Percentiles rank a stretch among this genome's conserved stretches.
Conservation (phyloP, 1,284 basidiomycete genomes). For the Polyporus tsugae region DNA sequence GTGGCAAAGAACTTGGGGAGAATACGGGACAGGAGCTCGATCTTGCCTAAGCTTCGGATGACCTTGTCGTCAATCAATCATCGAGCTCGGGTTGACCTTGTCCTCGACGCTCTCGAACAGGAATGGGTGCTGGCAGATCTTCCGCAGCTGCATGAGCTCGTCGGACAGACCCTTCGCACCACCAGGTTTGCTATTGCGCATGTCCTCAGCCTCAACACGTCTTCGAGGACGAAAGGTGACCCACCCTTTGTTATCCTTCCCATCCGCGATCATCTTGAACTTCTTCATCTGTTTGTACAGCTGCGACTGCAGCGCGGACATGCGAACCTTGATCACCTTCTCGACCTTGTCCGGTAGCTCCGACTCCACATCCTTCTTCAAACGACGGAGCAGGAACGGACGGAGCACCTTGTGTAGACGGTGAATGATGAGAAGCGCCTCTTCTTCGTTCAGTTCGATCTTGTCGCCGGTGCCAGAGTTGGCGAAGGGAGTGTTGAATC, state of each 20-base stretch:
- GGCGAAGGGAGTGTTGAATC: slow-evolving; percentile 99
- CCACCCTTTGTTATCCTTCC: slow-evolving; percentile 80
- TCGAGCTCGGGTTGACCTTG: slow-evolving; percentile 84
- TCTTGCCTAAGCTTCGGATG: slow-evolving; percentile 90
- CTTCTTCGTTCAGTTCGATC: slow-evolving; percentile 99
- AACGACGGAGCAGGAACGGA: slow-evolving; percentile 93
- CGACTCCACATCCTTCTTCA: slow-evolving; percentile 99
- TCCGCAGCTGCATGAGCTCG: slow-evolving; percentile 98
- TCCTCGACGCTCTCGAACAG: slow-evolving; percentile 96
- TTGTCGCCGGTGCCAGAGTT: slow-evolving; percentile 97
- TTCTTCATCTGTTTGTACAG: slow-evolving; percentile 99
- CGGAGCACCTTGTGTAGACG: slow-evolving; percentile 98
- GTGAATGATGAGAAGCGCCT: slow-evolving; percentile 96
- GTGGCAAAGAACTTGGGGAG: slow-evolving; percentile 95
- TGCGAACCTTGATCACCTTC: slow-evolving; percentile 98
- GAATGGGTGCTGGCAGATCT: slow-evolving; percentile 99
- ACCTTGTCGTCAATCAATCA: slow-evolving; percentile 90
- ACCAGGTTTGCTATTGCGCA: slow-evolving; percentile 62
- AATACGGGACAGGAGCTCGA: slow-evolving; percentile 93
- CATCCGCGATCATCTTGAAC: slow-evolving; percentile 95
- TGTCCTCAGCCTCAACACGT: slow-evolving; percentile 16
- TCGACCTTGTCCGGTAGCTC: slow-evolving; percentile 99
- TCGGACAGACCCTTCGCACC: slow-evolving; percentile 93
- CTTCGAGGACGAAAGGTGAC: slow-evolving; percentile 22
- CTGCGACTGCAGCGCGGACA: slow-evolving; percentile 95